Base-by-base conservation (phyloP, 768 basidiomycete genomes). In the Trichaptum fuscoviolaceum region DNA sequence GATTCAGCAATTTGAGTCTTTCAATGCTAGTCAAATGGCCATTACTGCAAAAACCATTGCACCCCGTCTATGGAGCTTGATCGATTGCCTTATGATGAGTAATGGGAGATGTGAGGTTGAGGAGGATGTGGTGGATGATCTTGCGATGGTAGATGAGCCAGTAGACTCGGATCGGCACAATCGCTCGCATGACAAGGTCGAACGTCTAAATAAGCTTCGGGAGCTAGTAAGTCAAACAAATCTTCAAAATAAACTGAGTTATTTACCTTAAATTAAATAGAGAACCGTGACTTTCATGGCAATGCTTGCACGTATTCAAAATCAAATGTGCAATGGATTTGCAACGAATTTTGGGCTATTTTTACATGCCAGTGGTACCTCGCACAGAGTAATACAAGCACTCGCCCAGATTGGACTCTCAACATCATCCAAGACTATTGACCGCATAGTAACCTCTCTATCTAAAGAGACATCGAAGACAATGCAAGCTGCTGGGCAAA, bases 401-500 rank as follows among this genome's bases (percentile, higher is more conserved):
- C 12, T 52, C 15, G 5, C 42, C 12, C 42, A 52, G 20, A 52
- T 52, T 52, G 42, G 42, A 20, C 42, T 52, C 42, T 52, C 42
- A 15, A 52, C 42, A 12, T 52, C 42, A 2, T 2, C 15, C 42
- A 2, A n/a, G n/a, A n/a, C n/a, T n/a, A 75, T 76, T 20, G 66
- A 75, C 57, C 20, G 68, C 6, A 69, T 70, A 6, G 62, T 76
- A 23, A 57, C 61, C 20, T 75, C 68, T 60, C 68, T 78, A 5
- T 76, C 75, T 1, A 65, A 64, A 7, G 69, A 76, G 52, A 69
- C 76, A 1, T 52, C 36, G 20, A 20, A 52, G 0, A 30, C 57
- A 7, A 68, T 78, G 1, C 63, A 63, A 7, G 20, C 57, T 17
- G 67, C 76, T 23, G 77, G 76, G 0, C 62, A 69, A 30, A 72